Evolutionary conservation across 805 yeast genomes (phyloP), one percentile per base, ranked within the genome.

Genomic region (Phaffomyces opuntiae): DNA sequence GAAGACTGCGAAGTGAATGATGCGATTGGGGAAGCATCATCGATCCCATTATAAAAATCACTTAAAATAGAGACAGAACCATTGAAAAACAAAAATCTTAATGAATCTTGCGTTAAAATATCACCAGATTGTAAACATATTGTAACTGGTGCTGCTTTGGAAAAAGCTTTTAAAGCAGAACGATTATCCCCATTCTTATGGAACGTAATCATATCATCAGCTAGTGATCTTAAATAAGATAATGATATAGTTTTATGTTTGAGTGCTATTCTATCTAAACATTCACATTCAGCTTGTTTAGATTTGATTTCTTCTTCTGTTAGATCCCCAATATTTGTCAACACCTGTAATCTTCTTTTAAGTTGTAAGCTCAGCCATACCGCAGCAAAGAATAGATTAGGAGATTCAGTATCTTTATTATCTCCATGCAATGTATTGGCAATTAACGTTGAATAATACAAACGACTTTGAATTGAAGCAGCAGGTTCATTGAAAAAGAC

Each of bases 341-440:
- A 13, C 3, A 51, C 51, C 9, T 39, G 40, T 1, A 48, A 40
- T 26, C 44, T 51, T 29, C 51, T 50, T 6, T 34, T 24, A 36
- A 58, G 38, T 42, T 56, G 61, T 3, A 49, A 13, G 12, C 43
- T 48, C 0, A 52, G 1, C 61, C 61, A 58, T n/a, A 33, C 17
- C 4, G 49, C 35, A 2, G 53, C 26, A 5, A 52, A 32, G 6
- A 50, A 25, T 5, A 51, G 16, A 25, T 47, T 49, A 1, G 49
- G 35, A 6, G 31, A 25, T 19, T 54, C 47, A 0, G 53, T 26
- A 27, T 40, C 46, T 7, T 43, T 21, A 4, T 42, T 38, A 7
- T 42, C 24, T 21, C 24, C 37, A 31, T 41, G 36, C 17, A 51
- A 46, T 1, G 55, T 48, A 3, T 47, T 36, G 29, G 45, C 46